These are phyloP conservation scores for Yamadazyma philogaea DNA, from an alignment of 805 yeast genomes.

Conservation along the genomic window DNA sequence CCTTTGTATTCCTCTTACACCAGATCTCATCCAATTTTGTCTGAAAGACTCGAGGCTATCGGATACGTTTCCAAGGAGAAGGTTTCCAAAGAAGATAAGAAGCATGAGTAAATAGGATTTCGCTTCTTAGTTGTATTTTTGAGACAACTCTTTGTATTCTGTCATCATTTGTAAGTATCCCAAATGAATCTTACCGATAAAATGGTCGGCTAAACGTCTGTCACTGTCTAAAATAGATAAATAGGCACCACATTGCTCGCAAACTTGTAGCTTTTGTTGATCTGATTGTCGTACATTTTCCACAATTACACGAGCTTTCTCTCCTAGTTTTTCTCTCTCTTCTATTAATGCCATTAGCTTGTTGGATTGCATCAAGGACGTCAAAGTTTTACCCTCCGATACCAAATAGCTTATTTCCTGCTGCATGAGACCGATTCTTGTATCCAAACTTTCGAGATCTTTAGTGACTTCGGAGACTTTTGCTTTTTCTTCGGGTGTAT, in stretches of 20 bases:
- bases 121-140: conserved; percentile 3
- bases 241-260: conserved; percentile 87
- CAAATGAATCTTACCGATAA: conserved; percentile 80
- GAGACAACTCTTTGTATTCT: conserved; percentile 40
- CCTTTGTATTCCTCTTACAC: conserved; percentile 85
- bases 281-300: conserved; percentile 81
- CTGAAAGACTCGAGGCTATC: conserved; percentile 83
- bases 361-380: conserved; percentile 48
- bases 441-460: conserved; percentile 60
- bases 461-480: conserved; percentile 53
- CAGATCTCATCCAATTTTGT: conserved; percentile 86
- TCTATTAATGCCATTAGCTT: conserved; percentile 43
- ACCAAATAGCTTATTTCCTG: conserved; percentile 61
- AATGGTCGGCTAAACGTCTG: conserved; percentile 84
- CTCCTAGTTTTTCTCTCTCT: conserved; percentile 52
- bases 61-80: conserved; percentile 45
- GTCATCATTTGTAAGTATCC: conserved; percentile 77
- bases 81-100: conserved; percentile 9
- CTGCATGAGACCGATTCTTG: conserved; percentile 59
- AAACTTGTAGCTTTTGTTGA: conserved; percentile 86
- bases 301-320: conserved; percentile 54
- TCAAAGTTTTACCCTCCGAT: conserved; percentile 46
- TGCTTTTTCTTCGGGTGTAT: conserved; percentile 70
- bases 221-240: conserved; percentile 83
- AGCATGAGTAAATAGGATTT: neutral